Evolutionary conservation across 306 rosid genomes (phyloP), one percentile per base, ranked within the genome.

Genomic region (Glycine latifolia): DNA sequence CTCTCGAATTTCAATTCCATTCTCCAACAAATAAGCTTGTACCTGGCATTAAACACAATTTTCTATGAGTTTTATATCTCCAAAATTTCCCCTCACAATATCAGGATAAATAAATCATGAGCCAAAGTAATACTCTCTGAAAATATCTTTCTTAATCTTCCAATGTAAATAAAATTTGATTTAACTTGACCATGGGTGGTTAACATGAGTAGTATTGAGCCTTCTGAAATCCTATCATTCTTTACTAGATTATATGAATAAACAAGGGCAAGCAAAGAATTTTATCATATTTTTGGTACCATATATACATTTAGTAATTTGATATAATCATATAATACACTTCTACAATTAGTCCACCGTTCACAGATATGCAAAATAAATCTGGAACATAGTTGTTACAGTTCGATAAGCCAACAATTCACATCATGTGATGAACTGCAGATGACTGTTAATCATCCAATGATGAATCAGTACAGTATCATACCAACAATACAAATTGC

Each of bases 1-100:
- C 48, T 93, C 99, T 79, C 90, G 89, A 76, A 96, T 86, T 87
- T 87, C 91, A 83, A 93, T 91, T 78, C 94, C 94, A 63, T 93
- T 91, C 67, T 88, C 85, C 80, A 87, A 88, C 79, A 93, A 73
- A 80, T 91, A 89, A 75, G 76, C 43, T 79, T 85, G 87, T 55
- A 93, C 97, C 99, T 96, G 87, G 89, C 82, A 83, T 49, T 84
- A 17, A 67, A 74, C 10, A 83, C 16, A 71, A 61, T 7, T 73
- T 75, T 72, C 39, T 39, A 41, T 54, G 16, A 60, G 16, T 74
- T 68, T 77, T 15, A 11, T 67, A 62, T 46, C 60, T 68, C 43
- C 56, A 77, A 77, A 62, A 10, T 56, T 35, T 15, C 85, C 71
- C 17, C 49, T 80, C 41, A 17, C 17, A 61, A 81, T 60, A 49